A percentile compares a stretch with the other conserved stretches of the same genome.
phyloP scores from a whole-genome alignment of 805 yeast genomes.

The Saccharomycopsis selenospora region DNA sequence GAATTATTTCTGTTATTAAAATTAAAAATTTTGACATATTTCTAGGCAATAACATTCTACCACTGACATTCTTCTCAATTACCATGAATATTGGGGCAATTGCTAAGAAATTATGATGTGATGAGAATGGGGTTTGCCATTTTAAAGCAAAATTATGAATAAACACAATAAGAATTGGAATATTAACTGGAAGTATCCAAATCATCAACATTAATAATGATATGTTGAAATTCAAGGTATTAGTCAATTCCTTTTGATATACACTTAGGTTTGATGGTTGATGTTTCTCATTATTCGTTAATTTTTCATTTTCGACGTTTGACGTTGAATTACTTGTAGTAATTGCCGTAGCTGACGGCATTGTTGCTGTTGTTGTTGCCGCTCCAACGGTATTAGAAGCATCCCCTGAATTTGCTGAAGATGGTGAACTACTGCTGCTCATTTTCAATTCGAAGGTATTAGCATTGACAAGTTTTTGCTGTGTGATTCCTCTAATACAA shows the following conservation, averaged over 20 bases:
- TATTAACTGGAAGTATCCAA: conserved; percentile 72
- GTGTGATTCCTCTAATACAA: too few relatives aligned
- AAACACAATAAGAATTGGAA: conserved; percentile 75
- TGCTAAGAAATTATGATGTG: conserved; percentile 79
- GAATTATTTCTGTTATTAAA: conserved; percentile 31
- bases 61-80: conserved; percentile 47
- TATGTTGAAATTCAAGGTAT: conserved; percentile 49
- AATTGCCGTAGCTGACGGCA: neutral
- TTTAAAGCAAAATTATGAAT: conserved; percentile 67
- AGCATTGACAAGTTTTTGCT: too few relatives aligned
- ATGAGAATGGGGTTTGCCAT: conserved; percentile 80
- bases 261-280: too few relatives aligned
- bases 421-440: neutral
- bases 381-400: too few relatives aligned
- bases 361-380: neutral
- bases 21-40: conserved; percentile 37
- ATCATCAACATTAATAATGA: conserved; percentile 60
- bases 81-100: conserved; percentile 63
- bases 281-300: too few relatives aligned
- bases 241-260: conserved; percentile 23
- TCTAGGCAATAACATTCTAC: conserved; percentile 33
- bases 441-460: too few relatives aligned
- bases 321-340: too few relatives aligned
- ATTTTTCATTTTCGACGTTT: too few relatives aligned
- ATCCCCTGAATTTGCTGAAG: too few relatives aligned